Conservation (phyloP, 768 basidiomycete genomes). For the Psilocybe cubensis region DNA sequence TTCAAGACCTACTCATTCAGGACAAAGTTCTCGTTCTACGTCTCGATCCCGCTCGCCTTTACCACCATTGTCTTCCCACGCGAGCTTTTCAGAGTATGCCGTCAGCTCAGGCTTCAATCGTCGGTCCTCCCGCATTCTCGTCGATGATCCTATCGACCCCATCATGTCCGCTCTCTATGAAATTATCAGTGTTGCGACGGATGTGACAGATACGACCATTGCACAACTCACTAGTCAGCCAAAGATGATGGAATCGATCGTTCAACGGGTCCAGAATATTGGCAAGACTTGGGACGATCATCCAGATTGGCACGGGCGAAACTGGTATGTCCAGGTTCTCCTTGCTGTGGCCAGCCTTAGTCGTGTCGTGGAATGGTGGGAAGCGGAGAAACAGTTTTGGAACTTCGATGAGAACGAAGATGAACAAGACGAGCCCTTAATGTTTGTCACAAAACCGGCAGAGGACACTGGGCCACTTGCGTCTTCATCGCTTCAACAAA, state of each 20-base stretch:
- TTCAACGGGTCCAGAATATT: conserved; percentile 88
- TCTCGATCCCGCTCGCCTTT: conserved; percentile 95
- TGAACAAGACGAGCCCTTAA: conserved; percentile 88
- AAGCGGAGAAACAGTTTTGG: conserved; percentile 99
- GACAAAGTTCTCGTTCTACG: conserved; percentile 88
- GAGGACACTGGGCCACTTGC: conserved; percentile 50
- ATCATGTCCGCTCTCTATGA: conserved; percentile 92
- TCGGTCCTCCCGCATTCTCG: conserved; percentile 79
- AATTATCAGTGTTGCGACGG: conserved; percentile 91
- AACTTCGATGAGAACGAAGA: conserved; percentile 94
- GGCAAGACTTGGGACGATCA: conserved; percentile 98
- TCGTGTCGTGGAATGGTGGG: conserved; percentile 99
- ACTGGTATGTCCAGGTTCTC: conserved; percentile 97
- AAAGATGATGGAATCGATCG: conserved; percentile 83
- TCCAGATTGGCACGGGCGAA: conserved; percentile 96
- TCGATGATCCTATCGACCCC: conserved; percentile 86
- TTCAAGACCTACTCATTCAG: conserved; percentile 65
- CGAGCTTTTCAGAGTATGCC: conserved; percentile 64
- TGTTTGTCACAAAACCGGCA: conserved; percentile 91
- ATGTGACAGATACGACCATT: conserved; percentile 89
- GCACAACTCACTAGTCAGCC: conserved; percentile 84
- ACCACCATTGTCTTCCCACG: conserved; percentile 67
- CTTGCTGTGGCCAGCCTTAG: conserved; percentile 95
- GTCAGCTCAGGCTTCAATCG: conserved; percentile 54
- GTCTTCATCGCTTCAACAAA: conserved; percentile 37